Evolutionary conservation across 768 basidiomycete species (phyloP).

Genomic region (Collybiopsis luxurians): DNA sequence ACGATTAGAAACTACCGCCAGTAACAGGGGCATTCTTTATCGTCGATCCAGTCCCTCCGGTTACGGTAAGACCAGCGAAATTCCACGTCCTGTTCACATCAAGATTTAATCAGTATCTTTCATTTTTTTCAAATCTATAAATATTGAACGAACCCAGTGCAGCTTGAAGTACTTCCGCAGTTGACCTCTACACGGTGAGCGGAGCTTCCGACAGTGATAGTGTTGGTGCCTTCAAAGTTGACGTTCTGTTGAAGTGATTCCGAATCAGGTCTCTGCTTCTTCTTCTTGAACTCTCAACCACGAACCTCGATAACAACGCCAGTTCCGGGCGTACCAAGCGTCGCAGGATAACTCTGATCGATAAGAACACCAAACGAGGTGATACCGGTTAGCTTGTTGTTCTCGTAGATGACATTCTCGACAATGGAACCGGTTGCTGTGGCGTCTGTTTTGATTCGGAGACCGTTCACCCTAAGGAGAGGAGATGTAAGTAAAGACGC

Average conservation of each 20-base stretch:
- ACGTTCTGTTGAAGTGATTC: conserved; percentile 4
- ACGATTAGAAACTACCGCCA: conserved; percentile 2
- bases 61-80: background rate
- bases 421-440: background rate
- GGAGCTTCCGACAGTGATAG: conserved; percentile 1
- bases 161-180: conserved; percentile 8
- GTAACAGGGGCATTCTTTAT: conserved; percentile 1
- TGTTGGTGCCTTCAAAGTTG: conserved; percentile 2
- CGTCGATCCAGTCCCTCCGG: background rate
- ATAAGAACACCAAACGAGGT: conserved; percentile 5
- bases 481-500: background rate
- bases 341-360: conserved; percentile 4
- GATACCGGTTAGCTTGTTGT: conserved; percentile 5
- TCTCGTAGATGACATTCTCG: background rate
- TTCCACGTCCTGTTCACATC: background rate
- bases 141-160: background rate
- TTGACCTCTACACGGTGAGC: conserved; percentile 2
- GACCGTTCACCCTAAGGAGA: background rate
- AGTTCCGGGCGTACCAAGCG: conserved; percentile 7
- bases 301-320: conserved; percentile 3
- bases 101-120: too few species aligned
- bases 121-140: background rate
- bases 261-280: too few species aligned
- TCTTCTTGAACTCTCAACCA: too few species aligned
- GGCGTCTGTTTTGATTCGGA: conserved; percentile 8